Percentiles rank a stretch among this genome's conserved stretches.
These are phyloP conservation scores for Lachancea fermentati DNA, from an alignment of 805 yeast genomes.

Conservation along the genomic window DNA sequence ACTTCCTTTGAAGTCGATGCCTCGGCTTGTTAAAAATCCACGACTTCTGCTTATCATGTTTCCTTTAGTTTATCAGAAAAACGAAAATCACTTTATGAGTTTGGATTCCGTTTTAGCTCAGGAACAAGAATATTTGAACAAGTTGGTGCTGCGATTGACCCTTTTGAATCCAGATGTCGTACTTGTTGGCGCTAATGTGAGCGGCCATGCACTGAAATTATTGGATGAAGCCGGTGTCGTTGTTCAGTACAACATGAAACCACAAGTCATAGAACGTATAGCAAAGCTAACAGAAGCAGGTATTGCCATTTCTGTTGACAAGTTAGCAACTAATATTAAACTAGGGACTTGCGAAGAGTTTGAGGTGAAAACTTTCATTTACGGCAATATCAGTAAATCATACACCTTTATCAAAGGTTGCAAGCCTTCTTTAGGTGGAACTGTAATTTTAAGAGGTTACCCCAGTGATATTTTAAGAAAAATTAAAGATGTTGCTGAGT, in stretches of 20 bases:
- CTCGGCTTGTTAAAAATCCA: conserved; percentile 56
- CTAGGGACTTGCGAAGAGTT: conserved; percentile 73
- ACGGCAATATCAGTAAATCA: conserved; percentile 54
- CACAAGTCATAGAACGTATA: conserved; percentile 71
- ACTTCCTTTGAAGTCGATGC: conserved; percentile 77
- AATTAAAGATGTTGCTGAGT: conserved; percentile 73
- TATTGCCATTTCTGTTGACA: conserved; percentile 79
- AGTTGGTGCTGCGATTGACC: conserved; percentile 70
- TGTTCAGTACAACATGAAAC: conserved; percentile 76
- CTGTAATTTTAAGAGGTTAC: conserved; percentile 82
- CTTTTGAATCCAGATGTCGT: conserved; percentile 75
- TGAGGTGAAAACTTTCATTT: conserved; percentile 62
- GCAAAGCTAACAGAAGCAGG: conserved; percentile 79
- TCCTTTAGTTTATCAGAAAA: conserved; percentile 78
- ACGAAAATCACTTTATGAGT: conserved; percentile 74
- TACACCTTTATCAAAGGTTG: conserved; percentile 79
- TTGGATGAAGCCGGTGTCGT: conserved; percentile 72
- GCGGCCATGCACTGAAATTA: conserved; percentile 73
- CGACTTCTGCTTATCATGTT: conserved; percentile 78
- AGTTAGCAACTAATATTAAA: conserved; percentile 61
- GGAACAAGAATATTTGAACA: conserved; percentile 77
- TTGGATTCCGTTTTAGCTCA: conserved; percentile 80
- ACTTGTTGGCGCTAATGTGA: conserved; percentile 70
- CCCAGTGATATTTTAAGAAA: conserved; percentile 53
- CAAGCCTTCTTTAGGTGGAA: conserved; percentile 67